A percentile compares a stretch with the other conserved stretches of the same genome.
Conservation (phyloP, 2,329 filamentous ascomycete genomes). For the Fusarium nelsonii region DNA sequence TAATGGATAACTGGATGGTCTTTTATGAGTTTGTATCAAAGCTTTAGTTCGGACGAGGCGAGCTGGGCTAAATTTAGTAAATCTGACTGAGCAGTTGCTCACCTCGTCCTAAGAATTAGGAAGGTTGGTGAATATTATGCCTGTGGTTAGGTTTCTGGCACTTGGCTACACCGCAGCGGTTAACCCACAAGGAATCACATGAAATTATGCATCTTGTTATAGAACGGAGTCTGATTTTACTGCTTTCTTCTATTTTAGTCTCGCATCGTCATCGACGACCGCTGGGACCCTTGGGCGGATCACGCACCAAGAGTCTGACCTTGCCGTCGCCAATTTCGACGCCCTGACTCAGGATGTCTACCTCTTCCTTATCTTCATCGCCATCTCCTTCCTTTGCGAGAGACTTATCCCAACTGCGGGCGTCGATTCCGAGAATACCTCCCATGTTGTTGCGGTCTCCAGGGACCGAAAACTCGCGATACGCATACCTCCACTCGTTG, state of each 20-base stretch:
- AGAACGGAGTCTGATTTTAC: constrained; percentile 48
- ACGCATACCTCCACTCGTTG: constrained; percentile 95
- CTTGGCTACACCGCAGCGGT: not conserved
- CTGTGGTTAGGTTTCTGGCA: not conserved
- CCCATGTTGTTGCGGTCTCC: constrained; percentile 89
- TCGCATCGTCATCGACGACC: constrained; percentile 57
- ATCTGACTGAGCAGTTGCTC: not conserved
- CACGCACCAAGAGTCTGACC: constrained; percentile 73
- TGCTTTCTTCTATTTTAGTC: constrained; percentile 49
- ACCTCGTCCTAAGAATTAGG: not conserved
- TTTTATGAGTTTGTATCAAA: not conserved
- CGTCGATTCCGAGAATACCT: constrained; percentile 78
- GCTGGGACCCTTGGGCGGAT: constrained; percentile 69
- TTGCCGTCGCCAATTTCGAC: constrained; percentile 76
- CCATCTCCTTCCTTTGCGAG: constrained; percentile 62
- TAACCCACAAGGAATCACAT: not conserved
- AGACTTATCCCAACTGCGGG: constrained; percentile 74
- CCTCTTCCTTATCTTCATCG: constrained; percentile 59
- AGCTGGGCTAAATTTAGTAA: not conserved
- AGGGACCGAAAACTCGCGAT: constrained; percentile 94
- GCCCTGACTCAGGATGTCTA: constrained; percentile 73
- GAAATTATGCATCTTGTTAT: constrained; percentile 10
- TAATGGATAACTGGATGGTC: not conserved
- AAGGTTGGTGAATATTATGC: not conserved
- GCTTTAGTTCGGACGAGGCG: not conserved